Conservation (phyloP, 1,284 basidiomycete genomes). For the Ganoderma multipileum region DNA sequence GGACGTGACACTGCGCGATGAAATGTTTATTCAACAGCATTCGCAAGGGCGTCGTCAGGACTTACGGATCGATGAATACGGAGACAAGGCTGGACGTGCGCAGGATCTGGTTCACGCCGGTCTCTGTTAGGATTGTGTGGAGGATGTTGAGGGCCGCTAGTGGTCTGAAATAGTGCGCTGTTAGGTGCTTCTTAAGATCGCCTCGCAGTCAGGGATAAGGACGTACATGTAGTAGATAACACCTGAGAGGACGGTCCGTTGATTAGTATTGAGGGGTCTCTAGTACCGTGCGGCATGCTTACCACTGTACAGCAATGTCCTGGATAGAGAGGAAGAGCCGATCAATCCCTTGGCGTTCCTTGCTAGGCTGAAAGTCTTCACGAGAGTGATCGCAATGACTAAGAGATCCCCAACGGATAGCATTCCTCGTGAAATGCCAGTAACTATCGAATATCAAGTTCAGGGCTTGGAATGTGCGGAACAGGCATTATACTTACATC, state of each 20-base stretch:
- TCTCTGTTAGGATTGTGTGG: constrained; percentile 12
- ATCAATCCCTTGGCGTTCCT: neutral
- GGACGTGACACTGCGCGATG: constrained; percentile 9
- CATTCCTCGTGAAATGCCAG: constrained; percentile 13
- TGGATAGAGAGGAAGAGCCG: constrained; percentile 2
- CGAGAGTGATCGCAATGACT: constrained; percentile 10
- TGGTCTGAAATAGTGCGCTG: neutral
- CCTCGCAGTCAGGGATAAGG: too few species aligned
- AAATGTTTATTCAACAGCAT: neutral
- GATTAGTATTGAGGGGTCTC: neutral
- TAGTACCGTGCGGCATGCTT: neutral
- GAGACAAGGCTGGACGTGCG: constrained; percentile 12
- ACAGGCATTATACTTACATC: neutral
- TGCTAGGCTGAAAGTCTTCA: constrained; percentile 9
- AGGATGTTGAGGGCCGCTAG: constrained; percentile 6
- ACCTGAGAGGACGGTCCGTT: neutral
- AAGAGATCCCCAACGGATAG: constrained; percentile 11
- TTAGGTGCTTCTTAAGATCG: neutral
- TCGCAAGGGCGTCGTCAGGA: neutral
- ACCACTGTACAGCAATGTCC: constrained; percentile 1
- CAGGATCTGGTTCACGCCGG: constrained; percentile 10
- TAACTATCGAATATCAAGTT: neutral
- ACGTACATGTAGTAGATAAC: constrained; percentile 11
- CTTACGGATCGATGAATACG: constrained; percentile 13
- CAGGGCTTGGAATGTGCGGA: neutral